Conservation (phyloP, 768 basidiomycete genomes). For the Suillus paluster region DNA sequence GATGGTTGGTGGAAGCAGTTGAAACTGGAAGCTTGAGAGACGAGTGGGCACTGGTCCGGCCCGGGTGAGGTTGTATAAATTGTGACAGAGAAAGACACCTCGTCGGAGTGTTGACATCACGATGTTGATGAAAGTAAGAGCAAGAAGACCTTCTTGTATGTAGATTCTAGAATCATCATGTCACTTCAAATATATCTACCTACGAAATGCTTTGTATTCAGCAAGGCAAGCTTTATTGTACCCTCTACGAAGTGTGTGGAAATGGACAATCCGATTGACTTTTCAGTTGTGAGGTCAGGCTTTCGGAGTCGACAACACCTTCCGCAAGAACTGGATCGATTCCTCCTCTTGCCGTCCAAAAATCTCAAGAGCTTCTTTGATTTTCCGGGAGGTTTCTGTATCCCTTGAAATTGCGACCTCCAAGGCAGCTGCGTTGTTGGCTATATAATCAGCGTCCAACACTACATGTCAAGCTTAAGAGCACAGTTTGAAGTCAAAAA, state of each 20-base stretch:
- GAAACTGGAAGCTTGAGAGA: no score
- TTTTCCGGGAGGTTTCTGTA: conserved; percentile 44
- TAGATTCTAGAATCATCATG: neutral
- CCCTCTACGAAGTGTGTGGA: neutral
- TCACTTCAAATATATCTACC: neutral
- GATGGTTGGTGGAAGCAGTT: no score
- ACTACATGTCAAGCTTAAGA: neutral
- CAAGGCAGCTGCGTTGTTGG: conserved; percentile 37
- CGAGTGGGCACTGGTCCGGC: no score
- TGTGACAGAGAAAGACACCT: no score
- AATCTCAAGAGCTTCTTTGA: conserved; percentile 48
- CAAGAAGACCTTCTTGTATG: neutral
- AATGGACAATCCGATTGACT: neutral
- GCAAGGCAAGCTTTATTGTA: neutral
- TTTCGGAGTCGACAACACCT: neutral
- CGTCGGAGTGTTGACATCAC: no score
- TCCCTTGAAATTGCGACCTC: conserved; percentile 42
- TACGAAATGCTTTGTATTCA: neutral
- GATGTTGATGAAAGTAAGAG: neutral
- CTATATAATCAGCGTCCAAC: conserved; percentile 39
- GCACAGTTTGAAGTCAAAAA: neutral
- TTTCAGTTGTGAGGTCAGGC: neutral
- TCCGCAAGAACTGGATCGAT: conserved; percentile 37
- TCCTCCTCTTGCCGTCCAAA: conserved; percentile 49
- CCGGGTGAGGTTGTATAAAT: no score